These are phyloP conservation scores for Silene noctiflora DNA, from an alignment of 179 eudicot species.

Conservation along the genomic window DNA sequence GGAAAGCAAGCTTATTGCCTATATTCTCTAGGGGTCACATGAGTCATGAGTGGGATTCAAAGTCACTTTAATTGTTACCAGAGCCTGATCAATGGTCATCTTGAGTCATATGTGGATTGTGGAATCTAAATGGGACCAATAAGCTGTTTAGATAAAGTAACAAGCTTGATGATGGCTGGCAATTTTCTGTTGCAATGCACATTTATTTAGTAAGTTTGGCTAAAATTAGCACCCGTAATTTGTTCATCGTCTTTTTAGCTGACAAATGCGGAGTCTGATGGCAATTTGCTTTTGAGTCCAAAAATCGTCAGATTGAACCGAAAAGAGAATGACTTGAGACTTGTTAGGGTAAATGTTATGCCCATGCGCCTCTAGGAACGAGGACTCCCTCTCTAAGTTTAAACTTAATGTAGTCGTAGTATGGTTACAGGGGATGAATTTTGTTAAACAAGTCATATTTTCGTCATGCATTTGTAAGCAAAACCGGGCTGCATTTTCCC, in stretches of 20 bases:
- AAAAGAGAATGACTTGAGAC: not conserved
- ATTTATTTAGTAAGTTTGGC: conserved; percentile 11
- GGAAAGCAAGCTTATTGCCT: conserved; percentile 14
- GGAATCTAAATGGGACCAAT: conserved; percentile 26
- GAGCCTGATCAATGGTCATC: conserved; percentile 19
- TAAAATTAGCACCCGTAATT: not conserved
- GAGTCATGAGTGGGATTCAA: conserved; percentile 25
- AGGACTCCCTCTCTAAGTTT: not conserved
- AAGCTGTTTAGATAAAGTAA: conserved; percentile 21
- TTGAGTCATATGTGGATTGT: conserved; percentile 14
- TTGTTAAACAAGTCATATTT: not conserved
- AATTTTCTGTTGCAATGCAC: not conserved
- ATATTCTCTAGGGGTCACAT: conserved; percentile 3
- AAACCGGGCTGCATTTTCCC: not conserved
- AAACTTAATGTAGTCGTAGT: not conserved
- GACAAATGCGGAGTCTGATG: not conserved
- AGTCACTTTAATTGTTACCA: conserved; percentile 22
- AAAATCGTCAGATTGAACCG: not conserved
- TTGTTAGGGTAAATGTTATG: not conserved
- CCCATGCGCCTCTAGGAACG: not conserved
- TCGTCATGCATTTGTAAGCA: not conserved
- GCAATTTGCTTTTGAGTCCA: not conserved
- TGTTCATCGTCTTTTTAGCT: not conserved
- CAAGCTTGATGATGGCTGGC: not conserved
- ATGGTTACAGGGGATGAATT: not conserved